phyloP scores from a whole-genome alignment of 495 filamentous ascomycete species.

The Ascodesmis nigricans region DNA sequence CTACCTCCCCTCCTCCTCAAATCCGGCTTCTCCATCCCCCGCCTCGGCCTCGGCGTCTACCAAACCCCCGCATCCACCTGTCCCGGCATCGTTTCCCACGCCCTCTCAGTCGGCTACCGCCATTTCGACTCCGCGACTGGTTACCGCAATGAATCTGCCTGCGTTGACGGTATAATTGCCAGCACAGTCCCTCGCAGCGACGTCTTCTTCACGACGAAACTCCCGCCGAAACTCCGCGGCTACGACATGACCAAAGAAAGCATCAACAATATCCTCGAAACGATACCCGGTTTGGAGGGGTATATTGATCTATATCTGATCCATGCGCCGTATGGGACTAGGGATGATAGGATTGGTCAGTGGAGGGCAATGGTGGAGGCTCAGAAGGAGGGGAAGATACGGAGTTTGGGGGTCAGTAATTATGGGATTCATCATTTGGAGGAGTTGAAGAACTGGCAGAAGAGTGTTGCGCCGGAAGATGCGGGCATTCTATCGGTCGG shows the following conservation, averaged over 20 bases:
- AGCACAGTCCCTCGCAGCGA: constrained; percentile 28
- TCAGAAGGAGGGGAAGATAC: constrained; percentile 30
- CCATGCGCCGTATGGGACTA: constrained; percentile 35
- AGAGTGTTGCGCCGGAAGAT: constrained; percentile 31
- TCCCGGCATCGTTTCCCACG: constrained; percentile 7
- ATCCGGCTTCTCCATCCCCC: constrained; percentile 16
- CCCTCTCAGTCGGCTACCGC: constrained; percentile 11
- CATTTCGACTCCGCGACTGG: constrained; percentile 31
- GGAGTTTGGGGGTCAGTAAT: constrained; percentile 35
- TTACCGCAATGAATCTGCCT: constrained; percentile 34
- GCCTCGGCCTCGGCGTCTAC: constrained; percentile 12
- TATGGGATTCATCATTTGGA: constrained; percentile 34
- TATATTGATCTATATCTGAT: constrained; percentile 39
- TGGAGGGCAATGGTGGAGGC: constrained; percentile 36
- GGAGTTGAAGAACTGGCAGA: constrained; percentile 21
- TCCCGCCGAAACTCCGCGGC: constrained; percentile 25
- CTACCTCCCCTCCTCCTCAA: constrained; percentile 13
- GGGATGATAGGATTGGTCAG: constrained; percentile 28
- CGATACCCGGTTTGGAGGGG: constrained; percentile 26
- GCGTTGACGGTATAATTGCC: constrained; percentile 27
- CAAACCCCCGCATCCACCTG: constrained; percentile 10
- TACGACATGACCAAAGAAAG: constrained; percentile 32
- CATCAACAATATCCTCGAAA: constrained; percentile 28
- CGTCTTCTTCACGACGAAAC: constrained; percentile 37
- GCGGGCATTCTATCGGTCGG: constrained; percentile 54